phyloP scores from a whole-genome alignment of 257 asterid genomes.

The Catharanthus roseus region DNA sequence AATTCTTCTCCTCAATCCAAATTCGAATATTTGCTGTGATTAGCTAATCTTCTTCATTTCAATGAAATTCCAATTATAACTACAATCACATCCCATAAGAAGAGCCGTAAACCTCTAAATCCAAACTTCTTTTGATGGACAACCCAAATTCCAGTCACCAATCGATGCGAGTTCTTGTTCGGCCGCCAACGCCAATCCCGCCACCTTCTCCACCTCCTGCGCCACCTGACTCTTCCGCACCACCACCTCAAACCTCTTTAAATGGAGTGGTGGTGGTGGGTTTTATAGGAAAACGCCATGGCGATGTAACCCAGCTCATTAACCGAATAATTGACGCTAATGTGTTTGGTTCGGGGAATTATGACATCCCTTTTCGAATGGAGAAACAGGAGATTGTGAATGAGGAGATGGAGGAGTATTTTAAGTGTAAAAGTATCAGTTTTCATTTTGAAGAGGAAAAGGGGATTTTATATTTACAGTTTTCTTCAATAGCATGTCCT shows the following conservation, averaged over 20 bases:
- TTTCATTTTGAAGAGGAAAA: constrained; percentile 53
- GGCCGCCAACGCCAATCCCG: constrained; percentile 38
- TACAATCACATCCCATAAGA: background rate
- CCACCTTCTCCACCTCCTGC: constrained; percentile 34
- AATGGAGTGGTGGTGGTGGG: constrained; percentile 83
- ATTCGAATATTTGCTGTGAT: background rate
- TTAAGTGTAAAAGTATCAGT: constrained; percentile 61
- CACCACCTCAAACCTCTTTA: constrained; percentile 28
- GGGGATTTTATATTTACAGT: constrained; percentile 75
- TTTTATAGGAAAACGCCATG: constrained; percentile 66
- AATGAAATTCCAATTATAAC: background rate
- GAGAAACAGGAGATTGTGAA: constrained; percentile 31
- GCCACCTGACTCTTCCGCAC: constrained; percentile 26
- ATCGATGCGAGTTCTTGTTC: constrained; percentile 67
- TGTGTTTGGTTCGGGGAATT: constrained; percentile 71
- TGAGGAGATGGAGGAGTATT: constrained; percentile 55
- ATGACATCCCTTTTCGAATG: constrained; percentile 43
- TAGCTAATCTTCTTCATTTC: background rate
- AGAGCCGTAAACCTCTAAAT: background rate
- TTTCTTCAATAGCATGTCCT: constrained; percentile 38
- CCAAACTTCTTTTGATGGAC: constrained; percentile 34
- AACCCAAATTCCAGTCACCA: constrained; percentile 32
- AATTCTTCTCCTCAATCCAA: background rate
- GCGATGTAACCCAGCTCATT: constrained; percentile 65
- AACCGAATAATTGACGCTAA: constrained; percentile 69